Evolutionary conservation across 441 rosid genomes (phyloP).

Genomic region (Adansonia rubrostipa): DNA sequence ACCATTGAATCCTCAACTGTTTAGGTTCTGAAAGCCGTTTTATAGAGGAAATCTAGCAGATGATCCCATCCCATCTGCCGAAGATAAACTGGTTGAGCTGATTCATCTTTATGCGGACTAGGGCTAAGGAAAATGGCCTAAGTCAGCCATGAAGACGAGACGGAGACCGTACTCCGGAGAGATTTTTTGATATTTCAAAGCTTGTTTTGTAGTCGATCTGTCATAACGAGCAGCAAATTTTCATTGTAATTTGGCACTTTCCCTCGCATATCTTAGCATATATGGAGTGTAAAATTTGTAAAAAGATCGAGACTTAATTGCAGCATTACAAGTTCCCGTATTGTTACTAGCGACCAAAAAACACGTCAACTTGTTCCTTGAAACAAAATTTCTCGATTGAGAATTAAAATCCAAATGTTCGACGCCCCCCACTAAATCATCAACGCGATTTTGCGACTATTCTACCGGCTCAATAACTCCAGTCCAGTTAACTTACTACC

Average conservation of each 20-base stretch:
- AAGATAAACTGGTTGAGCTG: constrained; percentile 5
- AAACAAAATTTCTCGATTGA: no score
- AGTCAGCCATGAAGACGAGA: background rate
- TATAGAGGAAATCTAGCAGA: background rate
- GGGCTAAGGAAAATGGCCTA: background rate
- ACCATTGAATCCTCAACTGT: background rate
- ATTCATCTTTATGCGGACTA: background rate
- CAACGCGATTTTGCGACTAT: no score
- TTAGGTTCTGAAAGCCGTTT: background rate
- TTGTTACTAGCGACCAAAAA: no score
- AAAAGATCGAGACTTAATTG: background rate
- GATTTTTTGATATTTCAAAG: constrained; percentile 26
- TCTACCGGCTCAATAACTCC: no score
- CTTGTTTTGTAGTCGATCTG: constrained; percentile 27
- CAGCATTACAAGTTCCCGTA: background rate
- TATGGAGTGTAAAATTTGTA: constrained; percentile 18
- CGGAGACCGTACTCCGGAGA: background rate
- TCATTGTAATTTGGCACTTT: constrained; percentile 29
- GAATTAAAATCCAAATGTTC: no score
- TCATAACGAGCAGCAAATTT: constrained; percentile 28
- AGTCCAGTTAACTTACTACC: no score
- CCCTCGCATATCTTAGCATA: constrained; percentile 9
- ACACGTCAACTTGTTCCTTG: no score
- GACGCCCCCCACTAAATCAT: no score
- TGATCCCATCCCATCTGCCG: background rate